Evolutionary conservation across 176 grass and related monocot genomes (phyloP).

Genomic region (Elymus sibiricus): DNA sequence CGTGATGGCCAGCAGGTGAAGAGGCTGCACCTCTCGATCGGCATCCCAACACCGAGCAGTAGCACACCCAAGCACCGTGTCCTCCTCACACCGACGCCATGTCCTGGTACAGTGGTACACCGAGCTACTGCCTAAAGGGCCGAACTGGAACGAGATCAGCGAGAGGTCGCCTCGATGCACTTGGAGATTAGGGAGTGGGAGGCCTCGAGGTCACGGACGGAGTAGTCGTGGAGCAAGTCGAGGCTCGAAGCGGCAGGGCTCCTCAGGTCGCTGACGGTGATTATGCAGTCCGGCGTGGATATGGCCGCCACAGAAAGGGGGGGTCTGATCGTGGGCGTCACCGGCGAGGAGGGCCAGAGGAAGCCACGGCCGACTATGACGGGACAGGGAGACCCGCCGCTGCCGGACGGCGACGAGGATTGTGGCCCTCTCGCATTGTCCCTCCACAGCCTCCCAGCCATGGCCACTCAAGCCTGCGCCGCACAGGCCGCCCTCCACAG

Average conservation of each 20-base stretch:
- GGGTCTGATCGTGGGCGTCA: conserved; percentile 3
- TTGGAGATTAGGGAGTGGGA: conserved; percentile 54
- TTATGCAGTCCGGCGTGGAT: neutral
- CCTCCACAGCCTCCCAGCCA: no score
- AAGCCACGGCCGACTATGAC: conserved; percentile 20
- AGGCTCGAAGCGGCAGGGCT: conserved; percentile 33
- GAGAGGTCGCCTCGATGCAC: conserved; percentile 39
- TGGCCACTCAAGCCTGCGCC: no score
- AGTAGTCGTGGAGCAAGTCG: conserved; percentile 42
- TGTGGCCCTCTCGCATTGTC: no score
- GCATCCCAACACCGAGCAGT: no score
- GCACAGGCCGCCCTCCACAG: no score
- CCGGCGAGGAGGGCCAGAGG: conserved; percentile 20
- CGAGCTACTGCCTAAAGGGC: no score
- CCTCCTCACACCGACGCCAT: no score
- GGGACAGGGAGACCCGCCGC: neutral
- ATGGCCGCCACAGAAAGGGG: no score
- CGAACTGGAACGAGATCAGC: neutral
- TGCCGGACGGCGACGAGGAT: conserved; percentile 3
- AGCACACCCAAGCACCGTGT: no score
- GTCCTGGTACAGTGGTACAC: no score
- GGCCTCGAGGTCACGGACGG: conserved; percentile 29
- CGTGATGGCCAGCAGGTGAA: no score
- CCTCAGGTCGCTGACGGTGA: conserved; percentile 40
- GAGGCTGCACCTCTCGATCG: no score